Conservation (phyloP, 768 basidiomycete species). For the Dentipellis fragilis region DNA sequence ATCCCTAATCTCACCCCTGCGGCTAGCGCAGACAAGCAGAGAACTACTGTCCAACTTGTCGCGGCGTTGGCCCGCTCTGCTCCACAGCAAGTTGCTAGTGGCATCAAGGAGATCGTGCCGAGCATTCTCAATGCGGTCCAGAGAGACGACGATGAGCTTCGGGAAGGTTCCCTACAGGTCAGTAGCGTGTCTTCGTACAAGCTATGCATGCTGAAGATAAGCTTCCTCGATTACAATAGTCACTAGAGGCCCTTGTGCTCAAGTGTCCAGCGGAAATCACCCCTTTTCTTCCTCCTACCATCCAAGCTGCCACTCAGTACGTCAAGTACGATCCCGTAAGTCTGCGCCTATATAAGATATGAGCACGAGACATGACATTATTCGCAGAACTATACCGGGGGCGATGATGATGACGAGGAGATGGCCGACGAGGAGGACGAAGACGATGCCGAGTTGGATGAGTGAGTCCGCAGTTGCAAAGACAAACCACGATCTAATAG, state of each 20-base stretch:
- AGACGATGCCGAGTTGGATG: constrained; percentile 70
- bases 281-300: constrained; percentile 56
- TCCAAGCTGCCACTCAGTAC: constrained; percentile 61
- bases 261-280: constrained; percentile 79
- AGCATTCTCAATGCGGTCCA: constrained; percentile 60
- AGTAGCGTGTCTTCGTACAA: not conserved
- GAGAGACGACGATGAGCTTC: constrained; percentile 73
- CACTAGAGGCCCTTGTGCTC: constrained; percentile 77
- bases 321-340: constrained; percentile 92
- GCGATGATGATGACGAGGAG: constrained; percentile 55
- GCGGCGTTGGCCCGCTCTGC: constrained; percentile 74
- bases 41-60: constrained; percentile 69
- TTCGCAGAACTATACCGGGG: constrained; percentile 72
- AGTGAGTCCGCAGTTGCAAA: constrained; percentile 29
- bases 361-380: constrained; percentile 3
- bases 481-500: constrained; percentile 3
- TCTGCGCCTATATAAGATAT: constrained; percentile 4
- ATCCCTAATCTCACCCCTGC: constrained; percentile 45
- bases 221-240: constrained; percentile 28
- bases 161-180: constrained; percentile 75
- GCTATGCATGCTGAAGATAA: not conserved
- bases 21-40: constrained; percentile 56
- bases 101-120: constrained; percentile 54
- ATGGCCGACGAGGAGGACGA: constrained; percentile 63
- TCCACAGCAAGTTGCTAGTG: constrained; percentile 52